Percentiles rank a stretch among this genome's conserved stretches.
These are phyloP conservation scores for Fusarium liriodendri DNA, from an alignment of 2,329 filamentous ascomycete species.

Conservation along the genomic window DNA sequence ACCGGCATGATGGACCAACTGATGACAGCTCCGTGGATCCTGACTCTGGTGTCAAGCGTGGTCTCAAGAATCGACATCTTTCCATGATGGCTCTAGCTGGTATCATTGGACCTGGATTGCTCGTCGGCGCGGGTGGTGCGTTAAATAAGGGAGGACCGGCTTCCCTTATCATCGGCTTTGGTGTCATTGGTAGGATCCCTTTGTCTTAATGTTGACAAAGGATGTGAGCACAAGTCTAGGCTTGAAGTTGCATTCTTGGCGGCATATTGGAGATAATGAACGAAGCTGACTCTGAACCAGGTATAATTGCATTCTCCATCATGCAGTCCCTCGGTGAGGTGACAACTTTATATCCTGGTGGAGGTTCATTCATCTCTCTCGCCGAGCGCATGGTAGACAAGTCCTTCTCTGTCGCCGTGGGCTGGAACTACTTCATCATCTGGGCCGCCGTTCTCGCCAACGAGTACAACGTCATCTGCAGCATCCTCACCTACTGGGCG, in stretches of 20 bases:
- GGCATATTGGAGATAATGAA: not conserved
- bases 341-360: constrained; percentile 77
- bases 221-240: not conserved
- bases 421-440: constrained; percentile 79
- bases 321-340: constrained; percentile 82
- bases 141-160: constrained; percentile 77
- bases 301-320: constrained; percentile 72
- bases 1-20: constrained; percentile 27
- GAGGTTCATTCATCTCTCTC: constrained; percentile 77
- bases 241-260: not conserved
- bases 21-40: constrained; percentile 64
- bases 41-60: constrained; percentile 74
- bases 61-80: constrained; percentile 75
- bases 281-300: constrained; percentile 40
- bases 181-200: constrained; percentile 65
- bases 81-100: constrained; percentile 74
- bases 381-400: constrained; percentile 78
- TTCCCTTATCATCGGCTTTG: constrained; percentile 78
- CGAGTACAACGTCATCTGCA: constrained; percentile 77
- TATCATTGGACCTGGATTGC: constrained; percentile 76
- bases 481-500: constrained; percentile 74
- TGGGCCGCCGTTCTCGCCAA: constrained; percentile 75
- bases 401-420: constrained; percentile 75
- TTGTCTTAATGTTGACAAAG: not conserved
- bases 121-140: constrained; percentile 78